Conservation (phyloP, 2,329 filamentous ascomycete genomes). For the Grosmannia clavigera region DNA sequence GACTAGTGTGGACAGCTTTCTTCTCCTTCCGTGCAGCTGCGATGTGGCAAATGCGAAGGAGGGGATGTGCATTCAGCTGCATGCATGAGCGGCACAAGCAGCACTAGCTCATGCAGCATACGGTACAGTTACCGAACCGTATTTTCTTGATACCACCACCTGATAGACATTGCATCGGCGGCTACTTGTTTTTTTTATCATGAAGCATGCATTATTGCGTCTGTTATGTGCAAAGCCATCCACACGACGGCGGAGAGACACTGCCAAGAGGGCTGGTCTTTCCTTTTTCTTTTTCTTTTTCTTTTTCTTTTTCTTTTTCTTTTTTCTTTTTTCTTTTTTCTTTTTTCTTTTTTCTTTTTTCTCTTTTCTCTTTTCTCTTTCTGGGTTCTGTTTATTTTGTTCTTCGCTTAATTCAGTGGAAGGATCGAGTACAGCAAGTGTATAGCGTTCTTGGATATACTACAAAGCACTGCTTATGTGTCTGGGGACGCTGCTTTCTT, state of each 20-base stretch:
- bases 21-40: too few species aligned
- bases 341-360: too few species aligned
- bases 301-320: neutral
- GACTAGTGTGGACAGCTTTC: neutral
- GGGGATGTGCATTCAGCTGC: neutral
- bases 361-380: too few species aligned
- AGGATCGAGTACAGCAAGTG: neutral
- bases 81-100: neutral
- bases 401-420: neutral
- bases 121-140: neutral
- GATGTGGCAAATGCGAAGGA: neutral
- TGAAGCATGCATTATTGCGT: neutral
- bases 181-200: neutral
- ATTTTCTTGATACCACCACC: neutral
- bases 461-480: neutral
- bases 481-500: neutral
- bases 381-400: neutral
- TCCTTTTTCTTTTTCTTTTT: neutral
- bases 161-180: conserved; percentile 1
- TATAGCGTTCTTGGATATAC: neutral
- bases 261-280: neutral
- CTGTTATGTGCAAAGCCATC: neutral
- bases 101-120: too few species aligned
- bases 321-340: too few species aligned
- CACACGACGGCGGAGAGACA: neutral